Base-by-base conservation (phyloP, 2,329 filamentous ascomycete species). In the Cryphonectria carpinicola region DNA sequence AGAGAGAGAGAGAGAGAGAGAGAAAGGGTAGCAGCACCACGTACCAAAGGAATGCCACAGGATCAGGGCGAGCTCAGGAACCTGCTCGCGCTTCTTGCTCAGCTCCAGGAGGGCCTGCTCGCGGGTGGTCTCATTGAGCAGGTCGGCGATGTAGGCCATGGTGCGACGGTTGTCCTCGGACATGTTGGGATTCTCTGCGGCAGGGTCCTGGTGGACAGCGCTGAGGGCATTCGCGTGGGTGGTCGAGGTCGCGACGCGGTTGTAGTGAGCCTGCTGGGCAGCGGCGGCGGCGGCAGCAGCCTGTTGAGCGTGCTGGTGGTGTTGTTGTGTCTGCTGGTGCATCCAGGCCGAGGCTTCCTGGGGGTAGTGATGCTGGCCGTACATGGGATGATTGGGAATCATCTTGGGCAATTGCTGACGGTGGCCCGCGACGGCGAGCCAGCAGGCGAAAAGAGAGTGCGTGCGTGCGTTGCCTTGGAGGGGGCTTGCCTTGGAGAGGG, bases 51-150 rank as follows among this genome's bases (percentile, higher is more conserved):
- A 98, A 82, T 99, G 96, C 96, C 96, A 99, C 73, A 99, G 86
- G 73, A 99, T 97, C 77, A 99, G 85, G 63, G 96, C 96, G 71
- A 99, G 86, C 84, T 99, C 96, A 0, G 96, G 95, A 22, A 99
- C 96, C 82, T 98, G 96, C 82, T 99, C 96, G 70, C 96, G 87
- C 88, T 99, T 99, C 86, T 99, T 99, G 84, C 95, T 98, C 66
- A 99, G 87, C 82, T 99, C 96, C 78, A 99, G 87, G 68, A 99
- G 86, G 65, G 96, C 96, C 5, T 93, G 91, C 84, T 98, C 96
- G 73, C 96, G 89, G 39, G 94, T 95, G 76, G 88, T 90, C 74
- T 95, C 93, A 80, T 94, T 95, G 79, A 98, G 87, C 70, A 98
- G 87, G 80, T 98, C 95, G 68, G 95, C 93, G 74, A 98, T 96